Base-by-base conservation (phyloP, 2,329 filamentous ascomycete genomes). In the Aureobasidium pullulans region DNA sequence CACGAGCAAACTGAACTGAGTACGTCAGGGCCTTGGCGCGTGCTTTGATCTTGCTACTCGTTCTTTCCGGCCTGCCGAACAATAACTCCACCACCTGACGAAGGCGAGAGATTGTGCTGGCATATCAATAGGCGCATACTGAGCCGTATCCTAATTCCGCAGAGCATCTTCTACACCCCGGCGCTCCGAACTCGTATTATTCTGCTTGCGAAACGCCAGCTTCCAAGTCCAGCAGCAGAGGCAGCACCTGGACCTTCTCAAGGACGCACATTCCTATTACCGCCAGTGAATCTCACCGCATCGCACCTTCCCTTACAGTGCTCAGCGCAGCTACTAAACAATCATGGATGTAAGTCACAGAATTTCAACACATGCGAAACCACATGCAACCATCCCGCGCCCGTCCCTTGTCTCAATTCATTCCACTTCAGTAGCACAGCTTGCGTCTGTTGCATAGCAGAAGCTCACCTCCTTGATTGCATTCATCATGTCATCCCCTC, bases 1-100 rank as follows among this genome's bases (percentile, higher is more conserved):
- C 37, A 32, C 37, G 39, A 43, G 50, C 50, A 54, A 54, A 54
- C 36, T 53, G 49, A 6, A 29, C 7, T 39, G 50, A 43, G 39
- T 39, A 39, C 37, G 50, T 54, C 49, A 32, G 37, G 29, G 23
- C 32, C 42, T 44, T 44, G 52, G 40, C 52, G 37, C 40, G 31
- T 56, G 39, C 52, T 56, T 54, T 56, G 29, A 56, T 44, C 52
- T 56, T 56, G 52, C 52, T 46, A 46, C 52, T 44, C 52, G 52
- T 56, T 56, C 52, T 56, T 54, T 44, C 50, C 52, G 52, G 39
- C 40, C 39, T 56, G 52, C 52, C 52, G 52, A 56, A 56, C 52
- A 56, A 46, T 37, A 56, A 46, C 52, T 29, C 19, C 40, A 56
- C 31, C 40, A 56, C 40, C 52, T 28, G 42, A 28, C 39, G 16